Evolutionary conservation across 2,329 filamentous ascomycete species (phyloP).

Genomic region (Penicillium sp.): DNA sequence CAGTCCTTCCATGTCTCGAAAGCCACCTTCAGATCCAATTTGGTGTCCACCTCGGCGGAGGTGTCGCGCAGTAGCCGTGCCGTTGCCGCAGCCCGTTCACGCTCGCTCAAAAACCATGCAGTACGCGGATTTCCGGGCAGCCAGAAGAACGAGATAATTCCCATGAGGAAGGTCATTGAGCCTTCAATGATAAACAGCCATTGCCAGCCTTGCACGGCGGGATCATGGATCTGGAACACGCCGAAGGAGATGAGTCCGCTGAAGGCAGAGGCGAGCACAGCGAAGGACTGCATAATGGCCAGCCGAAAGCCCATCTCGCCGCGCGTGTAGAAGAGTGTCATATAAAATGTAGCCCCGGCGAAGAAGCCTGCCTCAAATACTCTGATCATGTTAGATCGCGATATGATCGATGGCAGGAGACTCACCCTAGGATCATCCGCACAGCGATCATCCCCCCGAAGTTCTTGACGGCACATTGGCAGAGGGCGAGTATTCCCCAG

Average conservation of each 20-base stretch:
- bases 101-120: constrained; percentile 35
- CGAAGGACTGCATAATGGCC: constrained; percentile 39
- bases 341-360: constrained; percentile 47
- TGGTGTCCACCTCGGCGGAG: constrained; percentile 31
- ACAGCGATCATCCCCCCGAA: no score
- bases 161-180: constrained; percentile 26
- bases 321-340: constrained; percentile 42
- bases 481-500: constrained; percentile 30
- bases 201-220: constrained; percentile 41
- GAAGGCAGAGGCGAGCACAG: constrained; percentile 36
- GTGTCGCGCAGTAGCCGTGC: constrained; percentile 42
- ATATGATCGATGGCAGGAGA: no score
- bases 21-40: constrained; percentile 37
- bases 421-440: no score
- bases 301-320: constrained; percentile 39
- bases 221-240: constrained; percentile 43
- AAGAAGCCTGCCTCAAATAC: constrained; percentile 48
- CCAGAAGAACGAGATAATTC: constrained; percentile 26
- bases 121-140: constrained; percentile 31
- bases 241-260: constrained; percentile 37
- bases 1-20: constrained; percentile 37
- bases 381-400: no score
- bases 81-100: constrained; percentile 35
- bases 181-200: constrained; percentile 42
- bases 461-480: constrained; percentile 43